phyloP scores from a whole-genome alignment of 768 basidiomycete species.

The Russula sp. region DNA sequence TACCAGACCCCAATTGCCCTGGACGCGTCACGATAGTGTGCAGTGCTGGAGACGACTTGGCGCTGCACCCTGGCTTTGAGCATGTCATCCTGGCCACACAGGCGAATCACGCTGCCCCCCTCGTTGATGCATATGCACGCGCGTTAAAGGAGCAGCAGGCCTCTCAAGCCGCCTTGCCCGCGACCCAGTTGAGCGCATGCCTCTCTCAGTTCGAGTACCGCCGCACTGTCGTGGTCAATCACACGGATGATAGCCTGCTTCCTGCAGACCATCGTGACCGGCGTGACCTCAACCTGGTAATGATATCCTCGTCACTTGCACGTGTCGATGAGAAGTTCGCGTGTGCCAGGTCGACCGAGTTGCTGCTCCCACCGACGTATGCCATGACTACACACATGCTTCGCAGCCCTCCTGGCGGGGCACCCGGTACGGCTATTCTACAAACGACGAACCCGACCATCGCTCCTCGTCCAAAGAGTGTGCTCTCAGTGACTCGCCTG shows the following conservation, averaged over 20 bases:
- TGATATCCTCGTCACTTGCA: slow-evolving; percentile 9
- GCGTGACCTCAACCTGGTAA: slow-evolving; percentile 61
- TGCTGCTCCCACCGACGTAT: slow-evolving; percentile 40
- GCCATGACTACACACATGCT: slow-evolving; percentile 70
- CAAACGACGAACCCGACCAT: slow-evolving; percentile 74
- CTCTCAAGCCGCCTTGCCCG: slow-evolving; percentile 19
- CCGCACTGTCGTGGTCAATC: slow-evolving; percentile 57
- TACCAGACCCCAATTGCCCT: slow-evolving; percentile 31
- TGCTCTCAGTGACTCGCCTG: slow-evolving; percentile 52
- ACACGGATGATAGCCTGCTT: slow-evolving; percentile 53
- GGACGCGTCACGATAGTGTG: slow-evolving; percentile 36
- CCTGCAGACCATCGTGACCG: slow-evolving; percentile 44
- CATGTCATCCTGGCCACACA: slow-evolving; percentile 71
- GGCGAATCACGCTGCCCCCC: slow-evolving; percentile 50
- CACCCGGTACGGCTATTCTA: slow-evolving; percentile 36
- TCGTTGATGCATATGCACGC: slow-evolving; percentile 42
- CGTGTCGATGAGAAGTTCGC: neutral
- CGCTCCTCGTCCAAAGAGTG: slow-evolving; percentile 37
- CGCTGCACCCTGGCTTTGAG: slow-evolving; percentile 43
- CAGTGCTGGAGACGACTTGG: slow-evolving; percentile 22
- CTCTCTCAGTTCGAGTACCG: slow-evolving; percentile 49
- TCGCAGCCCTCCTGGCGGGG: slow-evolving; percentile 31
- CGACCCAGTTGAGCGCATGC: slow-evolving; percentile 40
- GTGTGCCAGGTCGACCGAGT: neutral
- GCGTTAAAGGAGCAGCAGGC: slow-evolving; percentile 29